Base-by-base conservation (phyloP, 345 rosid genomes). In the Eutrema japonicum region DNA sequence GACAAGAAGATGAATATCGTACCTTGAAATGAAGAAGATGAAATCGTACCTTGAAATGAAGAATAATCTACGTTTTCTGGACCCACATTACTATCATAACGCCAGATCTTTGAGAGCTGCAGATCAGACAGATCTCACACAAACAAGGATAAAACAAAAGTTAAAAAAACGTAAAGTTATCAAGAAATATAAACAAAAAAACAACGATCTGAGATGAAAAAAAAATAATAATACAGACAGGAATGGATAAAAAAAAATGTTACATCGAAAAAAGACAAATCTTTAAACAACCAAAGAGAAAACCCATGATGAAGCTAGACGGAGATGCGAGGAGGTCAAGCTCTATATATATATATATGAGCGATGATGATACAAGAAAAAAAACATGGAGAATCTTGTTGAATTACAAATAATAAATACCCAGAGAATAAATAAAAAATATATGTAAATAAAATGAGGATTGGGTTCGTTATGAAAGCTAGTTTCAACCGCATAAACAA, bases 81-180 rank as follows among this genome's bases (percentile, higher is more conserved):
- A 78, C 80, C 78, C 76, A 82, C 85, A 84, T 81, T 86, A 58
- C 80, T 48, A 79, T 54, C 78, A 59, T 73, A 79, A 61, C 73
- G 78, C 79, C 80, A 77, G 64, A 43, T 77, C 80, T 74, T 68
- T 38, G 69, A 52, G 56, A 73, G 81, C 78, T 74, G 46, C 62
- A 49, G 9, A 58, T 68, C 22, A 18, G 22, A 18, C 48, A 22
- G 47, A 46, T 46, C 69, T 54, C 58, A 33, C 22, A 57, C 70
- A 27, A 42, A 47, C 7, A 18, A 33, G 40, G 22, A 18, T 18
- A 43, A 42, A 6, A 68, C 63, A 51, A 36, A 52, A 33, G 52
- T 64, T 56, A 13, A 13, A 22, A 26, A 7, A 2, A 13, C 59
- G 53, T 41, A n/a, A 60, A 43, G 42, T 40, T 69, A 43, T 4